These are phyloP conservation scores for Tolypocladium cylindrosporum DNA, from an alignment of 2,329 filamentous ascomycete species.

Conservation along the genomic window DNA sequence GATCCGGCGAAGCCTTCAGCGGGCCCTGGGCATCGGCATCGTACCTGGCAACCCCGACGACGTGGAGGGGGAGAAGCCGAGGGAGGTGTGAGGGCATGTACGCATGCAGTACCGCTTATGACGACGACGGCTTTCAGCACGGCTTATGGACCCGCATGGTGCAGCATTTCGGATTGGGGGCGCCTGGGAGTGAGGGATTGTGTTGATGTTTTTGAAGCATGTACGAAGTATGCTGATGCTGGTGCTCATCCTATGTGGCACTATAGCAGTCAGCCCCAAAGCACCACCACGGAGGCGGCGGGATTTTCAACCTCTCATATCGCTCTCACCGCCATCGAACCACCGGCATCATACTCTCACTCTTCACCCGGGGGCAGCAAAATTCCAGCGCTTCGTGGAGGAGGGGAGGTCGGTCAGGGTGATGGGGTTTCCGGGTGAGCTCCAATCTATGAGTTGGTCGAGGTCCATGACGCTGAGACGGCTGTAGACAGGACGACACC, in stretches of 20 bases:
- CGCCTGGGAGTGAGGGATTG: background rate
- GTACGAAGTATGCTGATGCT: too few species aligned
- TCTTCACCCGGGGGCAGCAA: background rate
- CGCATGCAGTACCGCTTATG: background rate
- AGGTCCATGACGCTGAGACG: background rate
- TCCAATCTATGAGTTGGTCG: background rate
- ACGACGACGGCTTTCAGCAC: background rate
- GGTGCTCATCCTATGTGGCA: too few species aligned
- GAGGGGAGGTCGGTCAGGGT: conserved; percentile 38
- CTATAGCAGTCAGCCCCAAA: too few species aligned
- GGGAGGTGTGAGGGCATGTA: background rate
- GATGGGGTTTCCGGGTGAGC: conserved; percentile 39
- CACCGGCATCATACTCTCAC: background rate
- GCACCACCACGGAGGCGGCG: background rate
- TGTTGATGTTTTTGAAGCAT: background rate
- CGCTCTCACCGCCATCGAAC: background rate
- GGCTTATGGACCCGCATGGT: background rate
- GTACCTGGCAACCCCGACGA: background rate
- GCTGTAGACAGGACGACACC: conserved; percentile 64
- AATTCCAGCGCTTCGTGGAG: conserved; percentile 27
- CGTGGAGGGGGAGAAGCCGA: background rate
- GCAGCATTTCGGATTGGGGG: background rate
- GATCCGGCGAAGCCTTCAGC: conserved; percentile 35
- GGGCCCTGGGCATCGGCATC: conserved; percentile 30
- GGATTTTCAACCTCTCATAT: background rate